Base-by-base conservation (phyloP, 441 rosid species). In the Euphorbia schlechtendalii region DNA sequence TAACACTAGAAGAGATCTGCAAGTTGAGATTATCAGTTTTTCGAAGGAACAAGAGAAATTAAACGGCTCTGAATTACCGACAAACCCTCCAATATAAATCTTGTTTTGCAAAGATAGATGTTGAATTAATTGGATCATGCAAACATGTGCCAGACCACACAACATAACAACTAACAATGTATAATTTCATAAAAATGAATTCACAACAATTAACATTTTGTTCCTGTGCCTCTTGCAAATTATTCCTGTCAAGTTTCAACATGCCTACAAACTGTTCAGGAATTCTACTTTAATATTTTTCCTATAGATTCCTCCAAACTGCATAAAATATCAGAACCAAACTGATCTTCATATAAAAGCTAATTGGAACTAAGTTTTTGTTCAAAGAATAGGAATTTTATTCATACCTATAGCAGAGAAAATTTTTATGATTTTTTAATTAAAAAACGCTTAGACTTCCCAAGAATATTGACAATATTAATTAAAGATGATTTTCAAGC, bases 161-260 rank as follows among this genome's bases (percentile, higher is more conserved):
- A 32, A 32, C 6, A 32, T 32, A 32, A 32, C 34, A 32, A 32
- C n/a, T n/a, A n/a, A n/a, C n/a, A n/a, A n/a, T n/a, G n/a, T n/a
- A n/a, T n/a, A 1, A 48, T 41, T 34, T 24, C 41, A 46, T 20
- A 17, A 25, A 63, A n/a, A n/a, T n/a, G n/a, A n/a, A 56, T 4
- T 46, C 67, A 28, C n/a, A n/a, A n/a, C n/a, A n/a, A 45, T 55
- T 43, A 27, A 43, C 40, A 49, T 34, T 59, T 59, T 49, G 53
- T 41, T 61, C 51, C 43, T 60, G 6, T 65, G 70, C 63, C 83
- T 70, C 72, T 56, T 62, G 78, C 73, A 65, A 74, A 71, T 70
- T 82, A 82, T 83, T 86, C 86, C 81, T n/a, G n/a, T n/a, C 38
- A 77, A n/a, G n/a, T n/a, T n/a, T 73, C 79, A 82, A 82, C 85